Base-by-base conservation (phyloP, 164 flowering plant genomes). In the Houttuynia cordata region DNA sequence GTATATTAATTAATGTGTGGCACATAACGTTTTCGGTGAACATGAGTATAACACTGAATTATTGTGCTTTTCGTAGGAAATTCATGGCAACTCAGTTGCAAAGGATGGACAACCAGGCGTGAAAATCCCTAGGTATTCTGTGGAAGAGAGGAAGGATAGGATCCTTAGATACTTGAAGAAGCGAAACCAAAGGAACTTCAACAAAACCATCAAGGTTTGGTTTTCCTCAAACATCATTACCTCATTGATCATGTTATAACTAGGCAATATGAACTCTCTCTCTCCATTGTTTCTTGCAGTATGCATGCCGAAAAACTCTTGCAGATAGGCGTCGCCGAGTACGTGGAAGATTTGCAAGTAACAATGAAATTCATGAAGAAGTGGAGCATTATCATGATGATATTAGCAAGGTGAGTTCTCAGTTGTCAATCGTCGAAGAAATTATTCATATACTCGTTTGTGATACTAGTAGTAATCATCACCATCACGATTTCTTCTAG, bases 281-380 rank as follows among this genome's bases (percentile, higher is more conserved):
- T 63, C 24, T 30, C 41, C 24, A 18, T 56, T 1, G 59, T 24
- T 50, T 6, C 45, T 18, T 67, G 49, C 79, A 89, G 97, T 89
- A 89, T 65, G 97, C 81, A 0, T 87, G 97, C 64, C 86, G 97
- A 1, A 89, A 89, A 72, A 87, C 90, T 53, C 61, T 89, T 47
- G 97, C 97, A 0, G 97, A 89, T 57, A 71, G 87, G 62, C 63
- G 97, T 21, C 79, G 83, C 24, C 74, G 97, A 53, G 78, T 89
- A 20, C 78, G 92, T 7, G 97, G 97, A 57, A 75, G 97, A 70
- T 89, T 89, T 68, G 97, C 97, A 1, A 85, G 84, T 68, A 87
- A 89, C 71, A 74, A 64, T 45, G 88, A 82, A 56, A 50, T 53
- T 20, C 57, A 53, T 53, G 67, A 21, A 7, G 54, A 68, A 12